Base-by-base conservation (phyloP, 139 green algal species). In the Parachlorella kessleri region DNA sequence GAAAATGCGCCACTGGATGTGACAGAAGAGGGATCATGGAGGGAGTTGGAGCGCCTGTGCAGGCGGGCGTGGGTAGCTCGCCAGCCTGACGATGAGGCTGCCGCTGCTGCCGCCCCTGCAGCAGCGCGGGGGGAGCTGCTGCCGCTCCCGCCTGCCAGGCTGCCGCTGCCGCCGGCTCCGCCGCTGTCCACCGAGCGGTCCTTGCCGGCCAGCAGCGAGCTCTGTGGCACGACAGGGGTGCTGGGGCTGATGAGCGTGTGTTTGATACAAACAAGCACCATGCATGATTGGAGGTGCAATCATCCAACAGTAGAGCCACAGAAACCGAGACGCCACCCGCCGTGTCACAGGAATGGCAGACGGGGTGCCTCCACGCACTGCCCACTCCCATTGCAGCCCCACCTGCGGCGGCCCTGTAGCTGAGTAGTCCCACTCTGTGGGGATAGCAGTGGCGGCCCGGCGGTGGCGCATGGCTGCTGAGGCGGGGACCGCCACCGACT, bases 401-500 rank as follows among this genome's bases (percentile, higher is more conserved):
- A 69, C 63, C 63, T 23, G 9, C 26, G 24, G 63, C 48, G 48
- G 48, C 48, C 48, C 48, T 18, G 48, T 28, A 28, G 48, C 48
- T 14, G 14, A 14, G 48, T 33, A 68, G 63, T 68, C 63, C 63
- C 63, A 68, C 23, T 72, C 66, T 7, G 32, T 41, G 66, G 66
- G 66, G 33, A 72, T 23, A 30, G 66, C 66, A 30, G 66, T 72
- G 66, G 32, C n/a, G 41, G 42, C 70, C 28, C 71, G 54, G 30
- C 72, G 59, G 76, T 81, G 76, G 8, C 67, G 67, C 24, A 41
- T 67, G 21, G 48, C 48, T 0, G 76, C 37, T 4, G 76, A 38
- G 18, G 67, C 76, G 5, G 76, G 53, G 66, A 72, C 59, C 39
- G 69, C 55, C 63, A 80, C 73, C 26, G 73, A 77, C 55, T 82